A percentile compares a stretch with the other conserved stretches of the same genome.
phyloP scores from a whole-genome alignment of 495 filamentous ascomycete genomes.

The Penicillium canariense region DNA sequence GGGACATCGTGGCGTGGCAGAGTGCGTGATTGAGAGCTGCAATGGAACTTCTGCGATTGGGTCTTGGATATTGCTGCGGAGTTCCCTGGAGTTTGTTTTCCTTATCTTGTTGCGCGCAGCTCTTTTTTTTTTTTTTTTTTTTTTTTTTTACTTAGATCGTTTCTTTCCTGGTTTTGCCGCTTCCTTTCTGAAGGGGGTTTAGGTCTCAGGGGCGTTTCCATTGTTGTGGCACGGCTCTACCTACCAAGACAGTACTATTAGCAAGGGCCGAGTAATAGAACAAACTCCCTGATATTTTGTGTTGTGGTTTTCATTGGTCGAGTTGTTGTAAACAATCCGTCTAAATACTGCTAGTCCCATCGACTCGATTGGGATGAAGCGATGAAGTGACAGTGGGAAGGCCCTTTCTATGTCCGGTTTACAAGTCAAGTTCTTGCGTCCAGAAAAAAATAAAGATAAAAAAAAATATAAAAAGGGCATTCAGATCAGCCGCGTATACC shows the following conservation, averaged over 20 bases:
- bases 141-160: background rate
- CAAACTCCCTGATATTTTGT: background rate
- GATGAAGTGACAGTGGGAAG: conserved; percentile 2
- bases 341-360: background rate
- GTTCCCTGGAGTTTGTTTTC: conserved; percentile 11
- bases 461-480: conserved; percentile 8
- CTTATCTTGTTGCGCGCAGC: background rate
- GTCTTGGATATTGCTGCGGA: conserved; percentile 15
- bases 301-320: too few relatives aligned
- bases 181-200: background rate
- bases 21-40: conserved; percentile 17
- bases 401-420: background rate
- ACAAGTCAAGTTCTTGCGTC: background rate
- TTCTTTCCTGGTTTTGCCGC: background rate
- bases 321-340: too few relatives aligned
- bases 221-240: background rate
- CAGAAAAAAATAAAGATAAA: background rate
- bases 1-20: conserved; percentile 39
- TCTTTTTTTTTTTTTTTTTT: conserved; percentile 5
- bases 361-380: background rate
- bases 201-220: background rate
- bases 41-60: background rate
- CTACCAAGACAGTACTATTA: background rate
- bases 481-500: background rate
- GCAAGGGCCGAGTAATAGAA: background rate